phyloP scores from a whole-genome alignment of 2,329 filamentous ascomycete genomes.

The Colletotrichum tropicicola region DNA sequence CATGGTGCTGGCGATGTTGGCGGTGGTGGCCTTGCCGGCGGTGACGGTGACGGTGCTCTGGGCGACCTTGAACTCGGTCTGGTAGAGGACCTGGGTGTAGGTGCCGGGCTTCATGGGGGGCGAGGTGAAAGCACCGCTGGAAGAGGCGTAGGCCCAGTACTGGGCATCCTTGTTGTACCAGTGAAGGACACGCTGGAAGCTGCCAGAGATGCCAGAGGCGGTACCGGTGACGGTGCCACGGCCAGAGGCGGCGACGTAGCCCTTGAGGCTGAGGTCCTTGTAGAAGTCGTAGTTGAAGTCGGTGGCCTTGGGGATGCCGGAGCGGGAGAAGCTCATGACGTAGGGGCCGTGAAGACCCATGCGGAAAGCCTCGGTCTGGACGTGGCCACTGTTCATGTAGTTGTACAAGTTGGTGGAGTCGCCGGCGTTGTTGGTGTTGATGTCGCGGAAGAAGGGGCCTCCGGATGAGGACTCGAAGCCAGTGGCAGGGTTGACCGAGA shows the following conservation, averaged over 20 bases:
- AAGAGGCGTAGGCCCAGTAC: slow-evolving; percentile 70
- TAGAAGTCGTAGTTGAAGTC: slow-evolving; percentile 68
- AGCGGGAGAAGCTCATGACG: slow-evolving; percentile 66
- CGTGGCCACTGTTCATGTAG: slow-evolving; percentile 75
- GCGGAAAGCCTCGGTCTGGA: slow-evolving; percentile 68
- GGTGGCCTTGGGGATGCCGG: slow-evolving; percentile 58
- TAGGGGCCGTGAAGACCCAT: slow-evolving; percentile 74
- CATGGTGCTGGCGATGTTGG: slow-evolving; percentile 58
- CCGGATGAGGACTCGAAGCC: slow-evolving; percentile 66
- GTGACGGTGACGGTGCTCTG: slow-evolving; percentile 57
- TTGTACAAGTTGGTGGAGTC: slow-evolving; percentile 67
- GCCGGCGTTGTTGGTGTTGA: slow-evolving; percentile 71
- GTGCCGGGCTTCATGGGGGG: slow-evolving; percentile 74
- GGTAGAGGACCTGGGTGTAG: slow-evolving; percentile 74
- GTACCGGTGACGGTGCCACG: slow-evolving; percentile 70
- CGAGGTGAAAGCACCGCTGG: slow-evolving; percentile 66
- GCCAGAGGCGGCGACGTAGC: slow-evolving; percentile 62
- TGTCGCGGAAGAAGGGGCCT: slow-evolving; percentile 73
- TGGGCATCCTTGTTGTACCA: slow-evolving; percentile 72
- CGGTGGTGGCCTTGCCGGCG: slow-evolving; percentile 56
- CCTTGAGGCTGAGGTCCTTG: slow-evolving; percentile 62
- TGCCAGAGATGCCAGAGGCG: slow-evolving; percentile 63
- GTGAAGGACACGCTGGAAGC: slow-evolving; percentile 67
- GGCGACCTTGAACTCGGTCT: slow-evolving; percentile 65
- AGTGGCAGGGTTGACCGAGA: slow-evolving; percentile 61